Evolutionary conservation across 2,329 filamentous ascomycete genomes (phyloP).

Genomic region (Trichoderma sp.): DNA sequence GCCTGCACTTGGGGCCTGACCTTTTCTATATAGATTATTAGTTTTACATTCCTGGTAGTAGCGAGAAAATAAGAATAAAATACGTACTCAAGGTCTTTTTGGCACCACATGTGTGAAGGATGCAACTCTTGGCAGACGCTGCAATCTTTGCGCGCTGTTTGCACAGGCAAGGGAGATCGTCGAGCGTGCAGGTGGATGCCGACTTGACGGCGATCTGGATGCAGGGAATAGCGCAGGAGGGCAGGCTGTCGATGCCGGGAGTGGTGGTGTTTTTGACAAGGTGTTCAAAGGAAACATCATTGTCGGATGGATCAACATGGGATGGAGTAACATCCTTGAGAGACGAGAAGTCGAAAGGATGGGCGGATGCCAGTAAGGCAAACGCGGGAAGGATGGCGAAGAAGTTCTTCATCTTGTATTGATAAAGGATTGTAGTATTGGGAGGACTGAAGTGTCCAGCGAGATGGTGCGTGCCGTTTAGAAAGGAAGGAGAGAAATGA

Average conservation of each 20-base stretch:
- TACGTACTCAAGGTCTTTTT: background rate
- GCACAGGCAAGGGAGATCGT: slow-evolving; percentile 16
- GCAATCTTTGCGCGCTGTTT: background rate
- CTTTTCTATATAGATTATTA: background rate
- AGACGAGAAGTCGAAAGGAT: no score
- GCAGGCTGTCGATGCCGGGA: background rate
- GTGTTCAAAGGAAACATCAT: background rate
- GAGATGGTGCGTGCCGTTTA: no score
- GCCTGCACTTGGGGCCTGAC: background rate
- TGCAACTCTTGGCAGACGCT: slow-evolving; percentile 8
- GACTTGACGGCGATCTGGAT: background rate
- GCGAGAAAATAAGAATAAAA: background rate
- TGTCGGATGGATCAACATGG: background rate
- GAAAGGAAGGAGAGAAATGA: background rate
- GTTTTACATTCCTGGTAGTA: background rate
- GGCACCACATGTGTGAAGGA: background rate
- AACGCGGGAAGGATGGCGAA: background rate
- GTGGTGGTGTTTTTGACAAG: background rate
- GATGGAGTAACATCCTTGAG: no score
- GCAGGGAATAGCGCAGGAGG: background rate
- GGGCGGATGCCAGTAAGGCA: background rate
- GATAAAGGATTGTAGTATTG: background rate
- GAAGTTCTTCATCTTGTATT: background rate
- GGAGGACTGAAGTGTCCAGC: background rate
- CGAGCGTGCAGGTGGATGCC: background rate